Evolutionary conservation across 192 early-diverging fungal genomes (phyloP), one percentile per base, ranked within the genome.

Genomic region (Gamsiella multidivaricata): DNA sequence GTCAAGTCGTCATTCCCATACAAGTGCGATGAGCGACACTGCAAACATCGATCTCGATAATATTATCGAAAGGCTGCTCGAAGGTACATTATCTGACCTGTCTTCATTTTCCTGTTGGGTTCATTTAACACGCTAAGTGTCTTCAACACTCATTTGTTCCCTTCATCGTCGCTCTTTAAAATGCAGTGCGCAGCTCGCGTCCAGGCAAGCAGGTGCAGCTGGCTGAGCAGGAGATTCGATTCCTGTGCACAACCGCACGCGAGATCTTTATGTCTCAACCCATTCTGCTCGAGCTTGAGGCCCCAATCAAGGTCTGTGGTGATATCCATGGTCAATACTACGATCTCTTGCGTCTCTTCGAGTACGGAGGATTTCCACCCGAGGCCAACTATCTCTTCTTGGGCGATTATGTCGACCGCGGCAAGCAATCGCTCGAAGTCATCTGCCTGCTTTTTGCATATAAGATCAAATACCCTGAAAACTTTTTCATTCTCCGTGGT

Each of bases 391-490:
- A 98, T 66, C 88, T 98, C 41, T 98, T 98, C 80, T 80, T 98
- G 76, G 97, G 97, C 41, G 97, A 98, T 80, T 98, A 98, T 81
- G 97, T 98, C 51, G 97, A 98, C 80, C 88, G 97, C 55, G 97
- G 97, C 58, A 98, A 98, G 79, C 97, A 98, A 83, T 96, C 93
- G 31, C 84, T 98, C 34, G 97, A 98, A 81, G 96, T 95, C n/a
- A 98, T 98, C 78, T 97, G 97, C 61, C 84, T 98, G 53, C 86
- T 98, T 53, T 87, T 98, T 46, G 95, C 96, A 28, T 98, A 98
- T 89, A 98, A 99, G 81, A 99, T 99, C 90, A 99, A 99, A 87
- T 99, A 94, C 82, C 97, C 96, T 3, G 97, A 97, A 65, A 99
- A 99, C 89, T 99, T 99, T 80, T 99, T 99, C 87, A 95, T 99